phyloP scores from a whole-genome alignment of 1,284 basidiomycete genomes.

The Tremellales sp. region DNA sequence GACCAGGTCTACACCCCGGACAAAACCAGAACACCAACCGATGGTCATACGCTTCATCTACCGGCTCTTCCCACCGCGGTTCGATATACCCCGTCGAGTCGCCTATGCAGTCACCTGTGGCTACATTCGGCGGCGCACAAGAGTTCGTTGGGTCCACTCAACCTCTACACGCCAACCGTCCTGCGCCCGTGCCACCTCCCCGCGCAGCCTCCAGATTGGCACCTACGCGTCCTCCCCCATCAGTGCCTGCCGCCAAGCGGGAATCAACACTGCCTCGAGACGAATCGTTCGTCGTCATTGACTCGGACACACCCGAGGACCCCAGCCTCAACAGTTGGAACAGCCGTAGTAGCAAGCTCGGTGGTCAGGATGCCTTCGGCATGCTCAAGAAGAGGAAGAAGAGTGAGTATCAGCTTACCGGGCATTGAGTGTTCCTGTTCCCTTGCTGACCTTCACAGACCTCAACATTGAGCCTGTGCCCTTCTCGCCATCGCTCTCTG shows the following conservation, averaged over 20 bases:
- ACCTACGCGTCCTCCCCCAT: conserved; percentile 17
- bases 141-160: background rate
- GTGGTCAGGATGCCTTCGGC: conserved; percentile 39
- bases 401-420: too few relatives aligned
- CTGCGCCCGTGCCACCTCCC: conserved; percentile 21
- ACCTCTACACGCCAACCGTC: conserved; percentile 20
- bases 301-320: conserved; percentile 26
- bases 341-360: conserved; percentile 26
- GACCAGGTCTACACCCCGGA: conserved; percentile 31
- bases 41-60: conserved; percentile 36
- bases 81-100: conserved; percentile 14
- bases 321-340: conserved; percentile 24
- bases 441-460: background rate
- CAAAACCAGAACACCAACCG: conserved; percentile 17
- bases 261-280: conserved; percentile 37
- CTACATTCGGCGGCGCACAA: background rate
- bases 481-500: conserved; percentile 24
- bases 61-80: conserved; percentile 22
- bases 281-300: conserved; percentile 43
- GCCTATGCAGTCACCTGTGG: conserved; percentile 18
- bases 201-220: conserved; percentile 1
- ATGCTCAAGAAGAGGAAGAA: conserved; percentile 46
- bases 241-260: conserved; percentile 2
- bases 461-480: conserved; percentile 26
- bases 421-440: too few relatives aligned